Percentiles rank a stretch among this genome's conserved stretches.
Evolutionary conservation across 805 yeast genomes (phyloP).

Genomic region (Kodamaea kakaduensis): DNA sequence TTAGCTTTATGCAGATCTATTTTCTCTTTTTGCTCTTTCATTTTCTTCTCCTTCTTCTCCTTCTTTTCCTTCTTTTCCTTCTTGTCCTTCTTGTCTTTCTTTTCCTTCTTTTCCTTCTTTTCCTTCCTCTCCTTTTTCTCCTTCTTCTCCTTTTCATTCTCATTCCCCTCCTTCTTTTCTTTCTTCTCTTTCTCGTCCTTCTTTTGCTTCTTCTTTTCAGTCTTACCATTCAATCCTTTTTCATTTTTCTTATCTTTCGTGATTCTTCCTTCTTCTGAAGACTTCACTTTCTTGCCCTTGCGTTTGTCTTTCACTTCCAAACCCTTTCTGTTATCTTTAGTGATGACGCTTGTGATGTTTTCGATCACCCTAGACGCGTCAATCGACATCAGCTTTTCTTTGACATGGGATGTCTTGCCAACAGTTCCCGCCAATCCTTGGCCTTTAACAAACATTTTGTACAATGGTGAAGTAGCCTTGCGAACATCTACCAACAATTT

Average conservation of each 20-base stretch:
- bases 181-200: constrained; percentile 24
- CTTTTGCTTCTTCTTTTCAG: constrained; percentile 19
- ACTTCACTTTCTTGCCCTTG: constrained; percentile 13
- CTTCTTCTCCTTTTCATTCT: constrained; percentile 21
- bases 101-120: constrained; percentile 19
- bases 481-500: constrained; percentile 45
- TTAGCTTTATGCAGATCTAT: too few species aligned
- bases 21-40: not conserved
- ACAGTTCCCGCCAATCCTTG: constrained; percentile 79
- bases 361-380: constrained; percentile 16
- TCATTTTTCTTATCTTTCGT: constrained; percentile 27
- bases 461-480: constrained; percentile 64
- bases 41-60: constrained; percentile 1
- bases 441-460: constrained; percentile 83
- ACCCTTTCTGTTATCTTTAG: constrained; percentile 9
- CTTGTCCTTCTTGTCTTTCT: constrained; percentile 10
- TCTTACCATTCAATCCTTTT: constrained; percentile 21
- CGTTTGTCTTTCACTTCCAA: constrained; percentile 16
- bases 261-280: constrained; percentile 9
- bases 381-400: constrained; percentile 13
- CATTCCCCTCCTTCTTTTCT: constrained; percentile 16
- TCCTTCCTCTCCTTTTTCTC: constrained; percentile 18
- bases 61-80: constrained; percentile 5
- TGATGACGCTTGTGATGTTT: constrained; percentile 13
- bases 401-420: constrained; percentile 33